Conservation (phyloP, 305 asterid species). For the Solanum aculeatissimum region DNA sequence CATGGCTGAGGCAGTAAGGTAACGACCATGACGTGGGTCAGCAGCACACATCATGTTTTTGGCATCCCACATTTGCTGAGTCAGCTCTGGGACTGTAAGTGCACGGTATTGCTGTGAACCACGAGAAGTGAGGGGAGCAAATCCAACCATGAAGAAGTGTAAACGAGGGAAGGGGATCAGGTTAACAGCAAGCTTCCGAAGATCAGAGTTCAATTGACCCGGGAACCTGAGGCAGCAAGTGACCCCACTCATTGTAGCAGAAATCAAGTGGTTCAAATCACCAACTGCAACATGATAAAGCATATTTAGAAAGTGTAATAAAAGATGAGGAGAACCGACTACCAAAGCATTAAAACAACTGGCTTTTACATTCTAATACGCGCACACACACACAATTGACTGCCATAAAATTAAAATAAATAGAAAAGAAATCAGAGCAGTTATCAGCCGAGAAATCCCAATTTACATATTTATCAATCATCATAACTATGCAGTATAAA, state of each 20-base stretch:
- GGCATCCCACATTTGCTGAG: conserved; percentile 87
- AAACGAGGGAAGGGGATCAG: conserved; percentile 75
- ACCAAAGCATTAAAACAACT: too few species aligned
- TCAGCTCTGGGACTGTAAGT: conserved; percentile 69
- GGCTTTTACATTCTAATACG: not conserved
- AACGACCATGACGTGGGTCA: conserved; percentile 76
- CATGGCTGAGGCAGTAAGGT: conserved; percentile 79
- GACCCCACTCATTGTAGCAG: conserved; percentile 81
- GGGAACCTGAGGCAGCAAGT: conserved; percentile 81
- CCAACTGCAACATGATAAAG: conserved; percentile 39
- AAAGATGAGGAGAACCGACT: not conserved
- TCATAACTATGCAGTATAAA: not conserved
- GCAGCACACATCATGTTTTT: conserved; percentile 89
- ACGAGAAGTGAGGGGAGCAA: conserved; percentile 67
- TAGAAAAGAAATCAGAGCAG: not conserved
- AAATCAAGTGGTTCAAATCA: conserved; percentile 52
- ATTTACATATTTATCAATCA: not conserved
- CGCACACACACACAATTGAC: not conserved
- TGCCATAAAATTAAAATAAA: not conserved
- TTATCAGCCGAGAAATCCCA: not conserved
- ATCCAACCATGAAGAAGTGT: conserved; percentile 81
- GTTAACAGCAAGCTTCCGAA: conserved; percentile 69
- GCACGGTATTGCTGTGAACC: conserved; percentile 80
- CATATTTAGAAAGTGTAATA: not conserved
- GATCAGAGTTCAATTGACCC: conserved; percentile 74